A percentile compares a stretch with the other conserved stretches of the same genome.
Conservation (phyloP, 2,329 filamentous ascomycete species). For the Xylariaceae sp. region DNA sequence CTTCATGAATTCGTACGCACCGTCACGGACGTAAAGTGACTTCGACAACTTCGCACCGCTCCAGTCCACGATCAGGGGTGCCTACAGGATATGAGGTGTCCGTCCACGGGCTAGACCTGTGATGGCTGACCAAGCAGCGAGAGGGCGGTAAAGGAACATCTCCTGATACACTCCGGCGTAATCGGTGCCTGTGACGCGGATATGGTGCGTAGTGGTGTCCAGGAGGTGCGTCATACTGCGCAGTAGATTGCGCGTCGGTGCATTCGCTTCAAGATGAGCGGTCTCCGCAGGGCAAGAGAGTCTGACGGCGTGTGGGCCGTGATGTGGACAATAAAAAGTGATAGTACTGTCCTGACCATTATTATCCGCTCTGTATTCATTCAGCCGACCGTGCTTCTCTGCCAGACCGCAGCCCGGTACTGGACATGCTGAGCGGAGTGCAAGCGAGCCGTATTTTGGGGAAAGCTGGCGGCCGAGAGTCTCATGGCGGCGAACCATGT, state of each 20-base stretch:
- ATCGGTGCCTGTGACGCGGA: conserved; percentile 16
- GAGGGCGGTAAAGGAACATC: conserved; percentile 11
- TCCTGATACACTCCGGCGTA: conserved; percentile 18
- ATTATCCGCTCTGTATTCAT: neutral
- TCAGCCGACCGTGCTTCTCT: conserved; percentile 12
- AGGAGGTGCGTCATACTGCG: conserved; percentile 17
- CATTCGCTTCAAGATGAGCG: conserved; percentile 9
- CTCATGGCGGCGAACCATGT: neutral
- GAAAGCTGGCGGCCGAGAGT: conserved; percentile 7
- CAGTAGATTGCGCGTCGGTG: conserved; percentile 13
- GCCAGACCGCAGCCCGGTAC: conserved; percentile 8
- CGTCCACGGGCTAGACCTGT: neutral
- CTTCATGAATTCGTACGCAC: conserved; percentile 8
- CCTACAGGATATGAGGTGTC: conserved; percentile 19
- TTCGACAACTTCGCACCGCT: conserved; percentile 20
- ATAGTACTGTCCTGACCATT: neutral
- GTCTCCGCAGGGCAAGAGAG: neutral
- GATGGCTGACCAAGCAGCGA: conserved; percentile 14
- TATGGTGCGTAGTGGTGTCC: conserved; percentile 3
- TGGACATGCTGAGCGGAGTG: conserved; percentile 14
- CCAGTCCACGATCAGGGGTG: conserved; percentile 16
- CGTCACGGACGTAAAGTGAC: conserved; percentile 10
- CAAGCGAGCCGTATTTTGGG: conserved; percentile 7
- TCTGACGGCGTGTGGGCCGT: neutral
- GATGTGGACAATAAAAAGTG: conserved; percentile 11